These are phyloP conservation scores for Verticillium klebahnii DNA, from an alignment of 2,329 filamentous ascomycete genomes.

Conservation along the genomic window DNA sequence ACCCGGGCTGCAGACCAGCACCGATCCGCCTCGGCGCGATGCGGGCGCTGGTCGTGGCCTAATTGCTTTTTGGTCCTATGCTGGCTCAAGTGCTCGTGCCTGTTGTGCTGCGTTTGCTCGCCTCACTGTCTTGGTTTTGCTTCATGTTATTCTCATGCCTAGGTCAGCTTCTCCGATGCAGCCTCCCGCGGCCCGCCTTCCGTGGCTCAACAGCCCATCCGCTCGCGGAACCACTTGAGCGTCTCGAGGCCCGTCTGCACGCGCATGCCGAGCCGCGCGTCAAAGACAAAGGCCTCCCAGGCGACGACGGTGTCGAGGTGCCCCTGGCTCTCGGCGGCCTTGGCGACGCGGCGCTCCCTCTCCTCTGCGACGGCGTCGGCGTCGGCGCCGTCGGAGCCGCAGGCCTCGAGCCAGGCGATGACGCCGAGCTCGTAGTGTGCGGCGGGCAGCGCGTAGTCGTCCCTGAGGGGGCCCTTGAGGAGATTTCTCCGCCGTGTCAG, in stretches of 20 bases:
- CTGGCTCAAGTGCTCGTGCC: neutral
- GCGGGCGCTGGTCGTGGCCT: neutral
- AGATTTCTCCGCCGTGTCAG: neutral
- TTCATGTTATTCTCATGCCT: too few relatives aligned
- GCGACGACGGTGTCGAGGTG: conserved; percentile 63
- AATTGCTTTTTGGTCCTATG: neutral
- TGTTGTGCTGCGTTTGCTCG: neutral
- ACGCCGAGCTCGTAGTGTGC: conserved; percentile 86
- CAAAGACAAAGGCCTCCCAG: conserved; percentile 70
- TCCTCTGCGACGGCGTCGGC: conserved; percentile 15
- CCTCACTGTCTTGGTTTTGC: too few relatives aligned
- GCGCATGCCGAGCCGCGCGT: conserved; percentile 70
- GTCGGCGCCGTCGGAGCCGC: conserved; percentile 24
- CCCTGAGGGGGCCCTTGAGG: conserved; percentile 57
- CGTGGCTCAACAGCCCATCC: conserved; percentile 26
- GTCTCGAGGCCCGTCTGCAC: conserved; percentile 66
- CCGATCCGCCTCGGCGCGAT: too few relatives aligned
- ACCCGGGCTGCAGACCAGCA: neutral
- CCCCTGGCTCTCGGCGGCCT: conserved; percentile 56
- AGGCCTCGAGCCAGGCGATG: conserved; percentile 69
- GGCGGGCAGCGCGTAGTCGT: conserved; percentile 68
- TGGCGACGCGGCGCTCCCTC: conserved; percentile 35
- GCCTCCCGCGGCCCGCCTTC: too few relatives aligned
- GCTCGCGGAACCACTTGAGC: conserved; percentile 48
- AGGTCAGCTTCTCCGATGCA: too few relatives aligned